Base-by-base conservation (phyloP, 164 flowering plant species). In the Aristolochia contorta region DNA sequence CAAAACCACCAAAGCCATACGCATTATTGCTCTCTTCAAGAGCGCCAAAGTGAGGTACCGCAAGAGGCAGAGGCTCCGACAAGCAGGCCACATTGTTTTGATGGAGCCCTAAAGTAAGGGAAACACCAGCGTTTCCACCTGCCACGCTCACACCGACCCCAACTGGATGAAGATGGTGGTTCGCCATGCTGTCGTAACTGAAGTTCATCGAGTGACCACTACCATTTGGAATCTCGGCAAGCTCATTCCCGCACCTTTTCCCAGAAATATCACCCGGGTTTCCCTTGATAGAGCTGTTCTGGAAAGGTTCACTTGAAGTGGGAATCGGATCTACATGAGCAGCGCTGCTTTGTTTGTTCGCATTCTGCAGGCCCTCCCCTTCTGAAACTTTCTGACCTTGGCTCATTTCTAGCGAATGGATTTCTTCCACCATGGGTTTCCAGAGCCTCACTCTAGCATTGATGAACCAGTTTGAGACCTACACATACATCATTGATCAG, bases 351-450 rank as follows among this genome's bases (percentile, higher is more conserved):
- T 65, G 62, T 41, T 58, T 70, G 68, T 65, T 64, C 22, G 49
- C 52, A 53, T 56, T 27, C 30, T 27, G 65, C 24, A 37, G 67
- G 27, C 71, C 80, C 19, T 74, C 78, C 54, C 58, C 66, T 27
- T 73, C 80, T 5, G 78, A 63, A 25, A 53, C 54, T 50, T 74
- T 79, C 61, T 77, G 79, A 49, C 65, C 67, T 65, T 87, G 86
- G 19, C 77, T 65, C 37, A 83, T 77, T 68, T 89, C 96, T 0
- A 89, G 85, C 71, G 67, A 71, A 75, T 89, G 91, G 63, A 86
- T 80, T 62, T 86, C 91, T 71, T 84, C 93, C 18, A 86, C 93
- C 91, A 89, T 86, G 25, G 96, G 93, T 71, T 86, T 86, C 93
- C 96, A 89, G 4, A 86, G 77, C 70, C 96, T 74, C 22, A 89